phyloP scores from a whole-genome alignment of 768 basidiomycete species.

The Psilocybe azurescens region DNA sequence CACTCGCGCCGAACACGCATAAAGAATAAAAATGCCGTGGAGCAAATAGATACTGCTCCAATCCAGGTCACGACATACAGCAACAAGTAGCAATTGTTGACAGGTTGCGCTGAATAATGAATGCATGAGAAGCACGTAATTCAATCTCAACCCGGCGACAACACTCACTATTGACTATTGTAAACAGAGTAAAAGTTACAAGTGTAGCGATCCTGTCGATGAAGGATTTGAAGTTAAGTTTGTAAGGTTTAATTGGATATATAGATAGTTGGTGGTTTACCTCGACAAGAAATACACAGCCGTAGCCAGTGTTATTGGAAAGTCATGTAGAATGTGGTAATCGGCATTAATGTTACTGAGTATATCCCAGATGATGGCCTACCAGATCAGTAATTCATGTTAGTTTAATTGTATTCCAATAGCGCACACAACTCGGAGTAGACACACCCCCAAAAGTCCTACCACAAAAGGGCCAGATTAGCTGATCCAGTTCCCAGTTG shows the following conservation, averaged over 20 bases:
- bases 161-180: not conserved
- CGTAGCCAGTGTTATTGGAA: conserved; percentile 8
- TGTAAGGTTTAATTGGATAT: not conserved
- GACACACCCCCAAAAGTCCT: not conserved
- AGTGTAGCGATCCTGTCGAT: not conserved
- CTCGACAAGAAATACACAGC: conserved; percentile 28
- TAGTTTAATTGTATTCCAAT: not conserved
- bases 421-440: not conserved
- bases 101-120: not conserved
- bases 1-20: conserved; percentile 9
- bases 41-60: not conserved
- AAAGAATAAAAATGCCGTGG: conserved; percentile 13
- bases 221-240: not conserved
- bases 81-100: not conserved
- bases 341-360: conserved; percentile 5
- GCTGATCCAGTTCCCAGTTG: not conserved
- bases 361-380: conserved; percentile 14
- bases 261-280: conserved; percentile 10
- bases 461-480: not conserved
- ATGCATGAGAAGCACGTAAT: not conserved
- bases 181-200: not conserved
- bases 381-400: not conserved
- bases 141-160: not conserved
- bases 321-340: conserved; percentile 2
- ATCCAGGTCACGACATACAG: not conserved